Conservation (phyloP, 352 stramenopile genomes). For the Aphanomyces stellatus region DNA sequence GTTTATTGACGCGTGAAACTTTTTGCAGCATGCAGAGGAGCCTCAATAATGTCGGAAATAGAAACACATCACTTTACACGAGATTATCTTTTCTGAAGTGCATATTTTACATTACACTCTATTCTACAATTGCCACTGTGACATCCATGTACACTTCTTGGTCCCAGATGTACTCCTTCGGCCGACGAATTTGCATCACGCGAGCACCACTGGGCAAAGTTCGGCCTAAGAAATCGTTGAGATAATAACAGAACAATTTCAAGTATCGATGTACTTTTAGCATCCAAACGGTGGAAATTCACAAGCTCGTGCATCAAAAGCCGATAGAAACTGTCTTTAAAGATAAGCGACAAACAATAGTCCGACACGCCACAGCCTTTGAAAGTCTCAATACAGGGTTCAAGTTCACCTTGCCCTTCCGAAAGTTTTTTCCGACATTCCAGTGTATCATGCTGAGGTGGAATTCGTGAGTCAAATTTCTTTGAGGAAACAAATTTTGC, state of each 20-base stretch:
- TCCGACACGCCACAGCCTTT: background rate
- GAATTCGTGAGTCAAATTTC: no score
- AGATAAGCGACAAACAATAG: background rate
- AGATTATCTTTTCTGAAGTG: no score
- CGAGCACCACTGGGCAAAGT: background rate
- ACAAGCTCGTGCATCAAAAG: background rate
- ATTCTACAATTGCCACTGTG: background rate
- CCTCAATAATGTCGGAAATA: no score
- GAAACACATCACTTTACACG: no score
- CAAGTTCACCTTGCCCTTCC: constrained; percentile 1
- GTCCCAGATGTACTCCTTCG: background rate
- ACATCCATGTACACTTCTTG: background rate
- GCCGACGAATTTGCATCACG: background rate
- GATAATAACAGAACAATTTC: no score
- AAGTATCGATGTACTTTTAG: no score
- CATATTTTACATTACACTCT: no score
- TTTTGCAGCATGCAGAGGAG: no score
- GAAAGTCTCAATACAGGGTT: background rate
- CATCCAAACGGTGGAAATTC: background rate
- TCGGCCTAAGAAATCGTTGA: no score
- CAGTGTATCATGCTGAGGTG: background rate
- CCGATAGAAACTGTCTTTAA: background rate
- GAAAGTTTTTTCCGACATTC: no score
- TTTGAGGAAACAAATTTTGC: background rate
- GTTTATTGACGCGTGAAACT: no score